Conservation (phyloP, 306 rosid genomes). For the Pterocarpus macrocarpus region DNA sequence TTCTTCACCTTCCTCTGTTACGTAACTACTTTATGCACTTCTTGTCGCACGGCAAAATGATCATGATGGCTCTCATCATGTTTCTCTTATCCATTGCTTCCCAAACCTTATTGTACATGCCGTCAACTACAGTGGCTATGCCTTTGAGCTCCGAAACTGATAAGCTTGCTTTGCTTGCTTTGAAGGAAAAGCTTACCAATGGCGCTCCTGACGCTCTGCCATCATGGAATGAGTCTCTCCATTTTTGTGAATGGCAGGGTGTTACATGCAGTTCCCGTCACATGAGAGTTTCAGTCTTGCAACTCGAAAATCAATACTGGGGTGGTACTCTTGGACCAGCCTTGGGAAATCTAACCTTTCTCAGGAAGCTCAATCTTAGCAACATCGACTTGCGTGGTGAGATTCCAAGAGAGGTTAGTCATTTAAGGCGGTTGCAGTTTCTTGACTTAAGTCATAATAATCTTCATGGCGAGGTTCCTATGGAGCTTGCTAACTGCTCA, state of each 20-base stretch:
- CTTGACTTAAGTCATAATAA: conserved; percentile 4
- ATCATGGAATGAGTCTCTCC: conserved; percentile 49
- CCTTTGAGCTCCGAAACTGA: conserved; percentile 33
- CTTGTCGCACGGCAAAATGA: neutral
- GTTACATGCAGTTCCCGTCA: conserved; percentile 39
- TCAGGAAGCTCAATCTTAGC: neutral
- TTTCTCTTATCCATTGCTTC: conserved; percentile 1
- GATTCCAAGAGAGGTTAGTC: conserved; percentile 40
- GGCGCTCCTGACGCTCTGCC: conserved; percentile 24
- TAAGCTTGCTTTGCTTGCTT: conserved; percentile 22
- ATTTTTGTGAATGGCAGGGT: conserved; percentile 44
- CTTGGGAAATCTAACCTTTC: conserved; percentile 47
- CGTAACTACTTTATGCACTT: neutral
- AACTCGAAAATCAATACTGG: conserved; percentile 11
- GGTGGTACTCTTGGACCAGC: conserved; percentile 42
- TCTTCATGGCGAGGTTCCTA: conserved; percentile 33
- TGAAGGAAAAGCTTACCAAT: conserved; percentile 39
- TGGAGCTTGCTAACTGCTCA: conserved; percentile 27
- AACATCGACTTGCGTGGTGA: conserved; percentile 5
- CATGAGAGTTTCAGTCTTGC: conserved; percentile 37
- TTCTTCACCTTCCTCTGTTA: neutral
- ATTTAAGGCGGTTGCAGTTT: conserved; percentile 26
- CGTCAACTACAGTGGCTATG: neutral
- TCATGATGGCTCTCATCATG: neutral
- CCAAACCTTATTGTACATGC: neutral